Evolutionary conservation across 2,329 filamentous ascomycete species (phyloP), one percentile per base, ranked within the genome.

Genomic region (Cordyceps tenuipes): DNA sequence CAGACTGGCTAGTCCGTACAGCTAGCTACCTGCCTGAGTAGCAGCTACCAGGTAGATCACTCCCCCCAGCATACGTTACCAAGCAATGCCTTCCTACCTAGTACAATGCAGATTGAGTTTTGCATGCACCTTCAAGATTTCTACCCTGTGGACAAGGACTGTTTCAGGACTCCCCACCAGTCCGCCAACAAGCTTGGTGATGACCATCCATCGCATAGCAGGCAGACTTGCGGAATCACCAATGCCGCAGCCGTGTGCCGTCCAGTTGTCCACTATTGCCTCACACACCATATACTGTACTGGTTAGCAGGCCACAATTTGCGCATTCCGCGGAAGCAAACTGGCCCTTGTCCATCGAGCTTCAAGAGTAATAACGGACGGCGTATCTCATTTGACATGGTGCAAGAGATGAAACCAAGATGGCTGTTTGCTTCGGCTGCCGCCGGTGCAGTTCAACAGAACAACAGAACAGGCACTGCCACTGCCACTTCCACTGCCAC

Each of bases 91-190:
- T 43, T 39, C 53, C 29, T 21, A 23, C 23, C 23, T 23, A 23
- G 23, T 23, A 13, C 26, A 43, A 31, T 56, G 29, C 53, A 56
- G 41, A 56, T 48, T 56, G 46, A 39, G 8, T 57, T 57, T 48
- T 48, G 3, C 43, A 12, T 12, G 19, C 31, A 23, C 43, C 29
- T 47, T 57, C 12, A 36, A 34, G 19, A 19, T 47, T 34, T 2
- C 34, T 46, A n/a, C 26, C 41, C n/a, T 56, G 53, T 46, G 53
- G 52, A 43, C 52, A 54, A 10, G 17, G 26, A 36, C n/a, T 57
- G 54, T 57, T 57, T 57, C 54, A 57, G 43, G n/a, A n/a, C 44
- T 48, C 54, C 36, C 54, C 54, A 57, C 54, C 19, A 5, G 53
- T 29, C 54, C 29, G 15, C 43, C 54, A 44, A 48, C 54, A 44